Base-by-base conservation (phyloP, 1,284 basidiomycete genomes). In the Schizophyllum amplum region DNA sequence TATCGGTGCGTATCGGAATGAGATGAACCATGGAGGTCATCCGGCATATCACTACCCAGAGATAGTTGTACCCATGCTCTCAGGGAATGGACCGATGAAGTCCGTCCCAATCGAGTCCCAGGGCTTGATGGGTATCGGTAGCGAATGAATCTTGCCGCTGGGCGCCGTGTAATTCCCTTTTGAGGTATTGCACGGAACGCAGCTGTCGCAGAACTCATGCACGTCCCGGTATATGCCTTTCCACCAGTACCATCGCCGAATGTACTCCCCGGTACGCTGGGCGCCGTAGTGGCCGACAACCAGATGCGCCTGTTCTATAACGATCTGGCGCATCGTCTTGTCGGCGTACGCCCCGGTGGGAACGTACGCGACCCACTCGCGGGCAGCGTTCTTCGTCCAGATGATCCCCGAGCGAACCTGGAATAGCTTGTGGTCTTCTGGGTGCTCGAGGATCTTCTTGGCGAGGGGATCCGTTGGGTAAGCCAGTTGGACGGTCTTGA, bases 71-170 rank as follows among this genome's bases (percentile, higher is more conserved):
- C 0, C 49, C 13, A 17, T 5, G 7, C n/a, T 20, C 53, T 70
- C 63, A 0, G 72, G 71, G 22, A 75, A 65, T 6, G 71, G 73
- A 0, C 71, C 68, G 0, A 74, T 57, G 24, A 74, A 73, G 59
- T 74, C 72, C 65, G 74, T 74, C 1, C 68, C 67, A 5, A 73
- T 69, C 0, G 66, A 67, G 2, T 67, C 62, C 66, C 69, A 72
- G 4, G 70, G 71, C 54, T 63, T 59, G 7, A 47, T 58, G 4
- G 68, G 68, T n/a, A 72, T 59, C 1, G 66, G 66, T 21, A 74
- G 54, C 9, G 59, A 20, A 53, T 72, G 68, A 1, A 71, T 54
- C 47, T 66, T 60, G 5, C 72, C 71, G 1, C 55, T 15, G 1
- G 69, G 66, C 24, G 55, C 55, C 17, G 54, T 26, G n/a, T 63